Evolutionary conservation across 202 grass and related monocot genomes (phyloP).

Genomic region (Setaria viridis): DNA sequence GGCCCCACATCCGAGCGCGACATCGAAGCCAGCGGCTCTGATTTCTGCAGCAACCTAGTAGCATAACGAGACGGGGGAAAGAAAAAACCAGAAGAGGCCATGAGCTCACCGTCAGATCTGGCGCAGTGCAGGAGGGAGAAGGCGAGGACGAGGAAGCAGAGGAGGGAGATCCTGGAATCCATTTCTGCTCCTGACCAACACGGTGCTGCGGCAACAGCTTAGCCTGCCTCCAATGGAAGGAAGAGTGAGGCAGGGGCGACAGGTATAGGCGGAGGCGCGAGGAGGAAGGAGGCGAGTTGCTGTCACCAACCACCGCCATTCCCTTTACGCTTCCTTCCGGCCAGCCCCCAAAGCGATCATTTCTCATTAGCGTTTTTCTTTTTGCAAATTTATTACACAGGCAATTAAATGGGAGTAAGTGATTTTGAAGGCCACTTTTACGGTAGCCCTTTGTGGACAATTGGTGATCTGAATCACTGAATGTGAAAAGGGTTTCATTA

Average conservation of each 20-base stretch:
- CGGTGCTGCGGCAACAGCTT: neutral
- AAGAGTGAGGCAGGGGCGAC: neutral
- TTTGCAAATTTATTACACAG: neutral
- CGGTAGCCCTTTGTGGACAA: neutral
- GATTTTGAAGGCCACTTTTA: neutral
- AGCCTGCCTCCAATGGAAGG: constrained; percentile 5
- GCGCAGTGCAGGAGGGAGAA: constrained; percentile 63
- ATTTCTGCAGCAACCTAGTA: neutral
- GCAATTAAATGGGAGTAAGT: neutral
- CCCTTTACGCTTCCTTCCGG: constrained; percentile 29
- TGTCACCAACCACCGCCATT: constrained; percentile 44
- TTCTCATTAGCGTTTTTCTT: neutral
- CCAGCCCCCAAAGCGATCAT: constrained; percentile 26
- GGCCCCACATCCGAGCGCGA: neutral
- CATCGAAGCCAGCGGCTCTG: neutral
- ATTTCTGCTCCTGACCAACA: constrained; percentile 25
- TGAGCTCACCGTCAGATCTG: constrained; percentile 74
- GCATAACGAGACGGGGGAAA: neutral
- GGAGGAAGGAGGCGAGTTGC: constrained; percentile 45
- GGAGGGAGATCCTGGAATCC: constrained; percentile 51
- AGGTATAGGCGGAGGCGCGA: constrained; percentile 38
- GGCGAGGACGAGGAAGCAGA: constrained; percentile 51
- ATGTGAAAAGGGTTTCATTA: neutral
- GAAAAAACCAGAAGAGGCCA: neutral
- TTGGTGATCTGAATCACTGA: neutral